Conservation (phyloP, 1,139 yeast species). For the Williopsis jadinii region DNA sequence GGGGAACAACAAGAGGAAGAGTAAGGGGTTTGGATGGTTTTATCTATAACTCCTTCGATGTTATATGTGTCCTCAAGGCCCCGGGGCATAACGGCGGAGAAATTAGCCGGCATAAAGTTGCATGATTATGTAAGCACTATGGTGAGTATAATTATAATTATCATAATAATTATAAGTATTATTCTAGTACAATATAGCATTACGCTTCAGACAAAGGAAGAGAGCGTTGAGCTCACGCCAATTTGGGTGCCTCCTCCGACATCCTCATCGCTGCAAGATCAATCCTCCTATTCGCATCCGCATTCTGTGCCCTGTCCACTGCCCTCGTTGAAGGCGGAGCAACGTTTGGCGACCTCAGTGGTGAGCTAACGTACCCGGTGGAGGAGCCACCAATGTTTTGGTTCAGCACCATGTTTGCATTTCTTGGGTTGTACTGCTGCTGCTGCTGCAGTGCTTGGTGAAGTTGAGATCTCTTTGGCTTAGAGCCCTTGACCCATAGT, state of each 20-base stretch:
- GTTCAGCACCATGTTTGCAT: background rate
- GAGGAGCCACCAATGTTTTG: background rate
- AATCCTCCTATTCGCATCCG: slow-evolving; percentile 15
- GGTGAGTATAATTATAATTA: no score
- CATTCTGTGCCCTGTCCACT: slow-evolving; percentile 17
- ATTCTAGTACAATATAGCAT: no score
- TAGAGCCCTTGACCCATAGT: slow-evolving; percentile 19
- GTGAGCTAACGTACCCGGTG: background rate
- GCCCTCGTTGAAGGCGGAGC: slow-evolving; percentile 19
- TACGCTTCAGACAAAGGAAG: no score
- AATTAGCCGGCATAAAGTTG: no score
- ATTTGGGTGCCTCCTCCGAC: slow-evolving; percentile 6
- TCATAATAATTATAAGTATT: no score
- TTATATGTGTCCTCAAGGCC: no score
- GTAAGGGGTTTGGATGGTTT: no score
- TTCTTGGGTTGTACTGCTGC: slow-evolving; percentile 2
- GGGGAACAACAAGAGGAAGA: no score
- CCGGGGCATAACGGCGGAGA: no score
- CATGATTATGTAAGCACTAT: no score
- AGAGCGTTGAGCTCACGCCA: no score
- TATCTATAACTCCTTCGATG: no score
- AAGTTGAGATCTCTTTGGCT: slow-evolving; percentile 5
- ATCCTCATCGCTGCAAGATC: slow-evolving; percentile 20
- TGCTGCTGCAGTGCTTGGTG: slow-evolving; percentile 5
- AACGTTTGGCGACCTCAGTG: slow-evolving; percentile 11